Evolutionary conservation across 768 basidiomycete species (phyloP), one percentile per base, ranked within the genome.

Genomic region (Coprinopsis cinerea): DNA sequence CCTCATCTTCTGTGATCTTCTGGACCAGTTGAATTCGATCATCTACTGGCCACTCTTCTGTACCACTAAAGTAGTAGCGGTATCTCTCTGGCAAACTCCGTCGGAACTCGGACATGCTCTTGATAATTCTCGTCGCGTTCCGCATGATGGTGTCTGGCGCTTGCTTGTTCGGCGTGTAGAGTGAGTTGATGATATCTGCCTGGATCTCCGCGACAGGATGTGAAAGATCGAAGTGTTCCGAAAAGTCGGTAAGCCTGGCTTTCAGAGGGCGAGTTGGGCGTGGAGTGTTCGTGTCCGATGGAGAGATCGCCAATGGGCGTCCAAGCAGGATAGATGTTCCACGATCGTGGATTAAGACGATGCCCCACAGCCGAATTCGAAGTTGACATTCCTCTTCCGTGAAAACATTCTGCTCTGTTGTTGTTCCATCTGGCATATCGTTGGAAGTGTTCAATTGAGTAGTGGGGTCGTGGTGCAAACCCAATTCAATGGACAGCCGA

Each of bases 321-420:
- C 90, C 90, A 11, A 92, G 81, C 22, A 91, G 81, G 61, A 92
- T 84, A 27, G 89, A 88, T 2, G 90, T 92, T 32, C 90, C 90
- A 32, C 90, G 83, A 62, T 92, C 90, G 59, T 92, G 90, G 3
- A 92, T 74, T 56, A 92, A 79, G 17, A 92, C 85, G 49, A 86
- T 91, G 6, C 78, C 82, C 90, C 90, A 92, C 15, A 92, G 75
- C 22, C 86, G 83, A 51, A 88, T 85, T 30, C 90, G 86, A 13
- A 88, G 67, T 54, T 85, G 81, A 53, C 79, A 81, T 65, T 92
- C 90, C 54, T 85, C 84, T 22, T 82, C 80, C 1, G 82, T 82
- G 64, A 92, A 92, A 2, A 74, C 60, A 27, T 61, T 63, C 35
- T 65, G 66, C 18, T 44, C 15, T 22, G 27, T n/a, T 20, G 10